A percentile compares a stretch with the other conserved stretches of the same genome.
phyloP scores from a whole-genome alignment of 345 rosid genomes.

The Noccaea caerulescens region DNA sequence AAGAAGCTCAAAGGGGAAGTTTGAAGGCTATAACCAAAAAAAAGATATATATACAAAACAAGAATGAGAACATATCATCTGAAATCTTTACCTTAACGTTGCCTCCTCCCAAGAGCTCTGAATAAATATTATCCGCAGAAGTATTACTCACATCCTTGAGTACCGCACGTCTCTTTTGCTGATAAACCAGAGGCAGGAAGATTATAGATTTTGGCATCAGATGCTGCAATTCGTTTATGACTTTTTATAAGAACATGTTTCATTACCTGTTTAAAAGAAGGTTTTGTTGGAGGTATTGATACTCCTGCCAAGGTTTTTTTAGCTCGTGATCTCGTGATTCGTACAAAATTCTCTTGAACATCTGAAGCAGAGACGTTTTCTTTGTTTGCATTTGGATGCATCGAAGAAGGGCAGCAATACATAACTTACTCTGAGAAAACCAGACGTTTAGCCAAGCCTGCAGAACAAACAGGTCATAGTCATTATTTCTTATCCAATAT shows the following conservation, averaged over 20 bases:
- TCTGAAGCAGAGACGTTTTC: slow-evolving; percentile 53
- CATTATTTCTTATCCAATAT: neutral
- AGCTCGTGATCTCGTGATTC: slow-evolving; percentile 78
- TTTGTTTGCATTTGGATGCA: slow-evolving; percentile 65
- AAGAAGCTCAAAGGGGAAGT: slow-evolving; percentile 20
- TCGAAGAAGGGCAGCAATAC: slow-evolving; percentile 43
- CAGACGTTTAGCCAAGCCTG: slow-evolving; percentile 34
- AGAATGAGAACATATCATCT: slow-evolving; percentile 18
- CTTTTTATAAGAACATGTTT: slow-evolving; percentile 44
- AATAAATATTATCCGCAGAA: slow-evolving; percentile 38
- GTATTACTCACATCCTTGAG: slow-evolving; percentile 78
- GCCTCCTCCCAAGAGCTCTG: slow-evolving; percentile 46
- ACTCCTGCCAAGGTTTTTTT: slow-evolving; percentile 60
- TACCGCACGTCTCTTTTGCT: slow-evolving; percentile 77
- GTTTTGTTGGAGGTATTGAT: slow-evolving; percentile 58
- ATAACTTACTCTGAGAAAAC: slow-evolving; percentile 25
- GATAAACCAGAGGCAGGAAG: slow-evolving; percentile 44
- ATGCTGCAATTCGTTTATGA: slow-evolving; percentile 56
- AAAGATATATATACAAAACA: slow-evolving; percentile 20
- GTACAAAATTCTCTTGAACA: slow-evolving; percentile 46
- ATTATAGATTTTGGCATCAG: slow-evolving; percentile 52
- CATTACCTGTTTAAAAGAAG: slow-evolving; percentile 69
- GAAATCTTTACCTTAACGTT: slow-evolving; percentile 55
- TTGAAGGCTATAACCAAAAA: slow-evolving; percentile 13
- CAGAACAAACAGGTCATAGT: slow-evolving; percentile 14